Evolutionary conservation across 768 basidiomycete species (phyloP), one percentile per base, ranked within the genome.

Genomic region (Lactarius quietus): DNA sequence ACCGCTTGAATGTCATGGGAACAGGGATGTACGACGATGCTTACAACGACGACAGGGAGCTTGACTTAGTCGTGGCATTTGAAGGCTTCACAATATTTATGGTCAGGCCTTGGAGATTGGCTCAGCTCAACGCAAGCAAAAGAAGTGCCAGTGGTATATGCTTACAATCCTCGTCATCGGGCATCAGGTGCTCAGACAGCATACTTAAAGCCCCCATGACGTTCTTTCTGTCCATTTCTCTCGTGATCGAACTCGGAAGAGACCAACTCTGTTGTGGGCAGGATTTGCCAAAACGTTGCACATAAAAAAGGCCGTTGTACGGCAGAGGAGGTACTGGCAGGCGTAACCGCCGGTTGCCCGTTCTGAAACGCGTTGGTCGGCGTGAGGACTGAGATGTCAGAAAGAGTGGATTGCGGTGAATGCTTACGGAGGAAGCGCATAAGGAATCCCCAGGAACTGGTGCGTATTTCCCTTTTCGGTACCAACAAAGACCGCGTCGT

Each of bases 371-470:
- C 23, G 38, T 38, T 15, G 20, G 35, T 38, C 20, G 20, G 35
- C 10, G 33, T 17, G 39, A 43, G 10, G 17, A 17, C 29, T 41
- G 45, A 6, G 12, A 23, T 6, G n/a, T 23, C 26, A 4, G 51
- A 18, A 15, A 18, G 29, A 6, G 29, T 15, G 29, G 6, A n/a
- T 7, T 26, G 52, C 67, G 36, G 14, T 38, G 45, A 31, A 43
- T 52, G 56, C 76, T 18, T 70, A 80, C 78, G 76, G 77, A 41
- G 78, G 74, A 23, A 74, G 66, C 9, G 78, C 77, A 52, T 75
- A 81, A 0, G 77, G 80, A 14, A 81, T 77, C 14, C 79, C 80
- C 0, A 79, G 70, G 62, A 76, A 81, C 26, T 69, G 59, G 9
- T 69, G 66, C 1, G 75, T 70, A 20, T 64, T 62, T 6, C 74